Evolutionary conservation across 306 rosid genomes (phyloP).

Genomic region (Albizia julibrissin): DNA sequence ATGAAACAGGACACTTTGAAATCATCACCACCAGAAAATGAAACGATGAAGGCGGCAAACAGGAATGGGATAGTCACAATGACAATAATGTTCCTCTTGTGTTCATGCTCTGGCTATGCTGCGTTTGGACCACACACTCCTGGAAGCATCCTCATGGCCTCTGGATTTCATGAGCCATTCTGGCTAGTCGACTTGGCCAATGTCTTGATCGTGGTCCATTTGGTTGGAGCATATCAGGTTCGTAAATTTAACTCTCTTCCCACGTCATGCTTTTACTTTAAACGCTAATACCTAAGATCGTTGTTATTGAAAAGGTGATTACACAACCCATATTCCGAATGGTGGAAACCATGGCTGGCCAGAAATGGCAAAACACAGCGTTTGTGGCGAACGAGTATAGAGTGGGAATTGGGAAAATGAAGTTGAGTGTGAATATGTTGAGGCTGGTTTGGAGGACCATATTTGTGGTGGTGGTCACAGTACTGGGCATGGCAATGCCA

Average conservation of each 20-base stretch:
- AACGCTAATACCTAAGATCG: neutral
- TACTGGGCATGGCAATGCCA: conserved; percentile 54
- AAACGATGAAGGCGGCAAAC: conserved; percentile 59
- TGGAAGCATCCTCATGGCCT: conserved; percentile 57
- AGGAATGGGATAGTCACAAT: conserved; percentile 42
- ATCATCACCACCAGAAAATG: conserved; percentile 64
- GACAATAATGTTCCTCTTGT: conserved; percentile 45
- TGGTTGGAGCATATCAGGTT: conserved; percentile 74
- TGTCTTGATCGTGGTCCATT: conserved; percentile 55
- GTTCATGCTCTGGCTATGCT: conserved; percentile 54
- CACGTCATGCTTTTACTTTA: neutral
- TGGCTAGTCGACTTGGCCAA: conserved; percentile 66
- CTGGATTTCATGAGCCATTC: conserved; percentile 53
- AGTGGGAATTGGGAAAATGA: conserved; percentile 31
- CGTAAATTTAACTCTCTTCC: neutral
- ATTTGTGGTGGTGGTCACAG: conserved; percentile 37
- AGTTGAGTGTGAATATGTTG: conserved; percentile 12
- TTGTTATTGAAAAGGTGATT: conserved; percentile 39
- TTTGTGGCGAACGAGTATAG: conserved; percentile 41
- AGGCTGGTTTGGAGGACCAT: conserved; percentile 61
- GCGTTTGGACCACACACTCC: conserved; percentile 62
- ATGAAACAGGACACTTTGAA: conserved; percentile 53
- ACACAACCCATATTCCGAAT: conserved; percentile 46
- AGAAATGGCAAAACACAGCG: conserved; percentile 50
- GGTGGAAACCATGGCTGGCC: conserved; percentile 44